Percentiles rank a stretch among this genome's conserved stretches.
These are phyloP conservation scores for Tuber indicum DNA, from an alignment of 495 filamentous ascomycete genomes.

Conservation along the genomic window DNA sequence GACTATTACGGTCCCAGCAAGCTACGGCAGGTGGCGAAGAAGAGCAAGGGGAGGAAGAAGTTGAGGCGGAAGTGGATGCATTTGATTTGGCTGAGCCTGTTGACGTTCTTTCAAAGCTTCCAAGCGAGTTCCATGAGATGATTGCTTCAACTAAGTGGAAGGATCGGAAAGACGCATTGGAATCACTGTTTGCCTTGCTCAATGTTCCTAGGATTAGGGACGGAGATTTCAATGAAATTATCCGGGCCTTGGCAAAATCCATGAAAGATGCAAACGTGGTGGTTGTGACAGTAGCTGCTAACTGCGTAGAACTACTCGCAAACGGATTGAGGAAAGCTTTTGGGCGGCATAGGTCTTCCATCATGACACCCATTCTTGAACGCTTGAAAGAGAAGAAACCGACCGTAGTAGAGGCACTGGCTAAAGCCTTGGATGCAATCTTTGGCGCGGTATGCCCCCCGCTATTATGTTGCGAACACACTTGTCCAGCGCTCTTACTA, in stretches of 20 bases:
- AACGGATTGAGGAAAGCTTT: slow-evolving; percentile 77
- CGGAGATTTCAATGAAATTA: slow-evolving; percentile 75
- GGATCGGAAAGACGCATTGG: slow-evolving; percentile 89
- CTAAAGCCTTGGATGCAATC: slow-evolving; percentile 76
- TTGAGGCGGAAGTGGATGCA: slow-evolving; percentile 64
- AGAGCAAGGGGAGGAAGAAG: slow-evolving; percentile 55
- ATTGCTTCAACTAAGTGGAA: slow-evolving; percentile 94
- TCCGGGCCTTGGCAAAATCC: slow-evolving; percentile 73
- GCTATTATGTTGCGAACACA: not conserved
- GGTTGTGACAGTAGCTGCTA: slow-evolving; percentile 86
- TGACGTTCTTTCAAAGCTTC: slow-evolving; percentile 77
- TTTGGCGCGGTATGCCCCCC: slow-evolving; percentile 54
- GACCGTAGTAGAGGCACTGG: slow-evolving; percentile 77
- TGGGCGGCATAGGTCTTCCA: slow-evolving; percentile 66
- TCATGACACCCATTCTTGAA: slow-evolving; percentile 85
- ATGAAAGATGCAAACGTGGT: slow-evolving; percentile 99
- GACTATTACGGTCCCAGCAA: slow-evolving; percentile 83
- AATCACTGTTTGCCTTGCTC: slow-evolving; percentile 65
- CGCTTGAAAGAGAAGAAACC: slow-evolving; percentile 96
- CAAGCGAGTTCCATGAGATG: slow-evolving; percentile 72
- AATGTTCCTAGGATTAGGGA: slow-evolving; percentile 93
- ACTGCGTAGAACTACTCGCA: slow-evolving; percentile 87
- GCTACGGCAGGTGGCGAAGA: slow-evolving; percentile 60
- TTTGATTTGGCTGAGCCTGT: slow-evolving; percentile 89
- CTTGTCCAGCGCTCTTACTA: slow-evolving; percentile 1